Conservation (phyloP, 1,284 basidiomycete genomes). For the Tylopilus orsonianus region DNA sequence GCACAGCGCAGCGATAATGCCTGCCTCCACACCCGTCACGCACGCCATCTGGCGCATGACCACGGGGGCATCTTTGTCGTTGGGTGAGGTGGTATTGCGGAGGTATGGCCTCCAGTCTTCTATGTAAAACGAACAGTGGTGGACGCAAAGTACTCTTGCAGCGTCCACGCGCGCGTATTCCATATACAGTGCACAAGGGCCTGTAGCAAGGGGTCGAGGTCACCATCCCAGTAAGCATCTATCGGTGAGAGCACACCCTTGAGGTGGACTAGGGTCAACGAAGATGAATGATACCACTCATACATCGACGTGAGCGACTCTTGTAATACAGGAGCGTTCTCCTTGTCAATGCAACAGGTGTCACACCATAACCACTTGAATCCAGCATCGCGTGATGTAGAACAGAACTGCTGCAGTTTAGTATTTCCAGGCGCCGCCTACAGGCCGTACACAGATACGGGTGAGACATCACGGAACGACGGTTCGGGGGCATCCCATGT, state of each 20-base stretch:
- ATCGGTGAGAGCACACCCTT: background rate
- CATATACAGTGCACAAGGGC: slow-evolving; percentile 6
- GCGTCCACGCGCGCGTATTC: slow-evolving; percentile 18
- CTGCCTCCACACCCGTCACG: slow-evolving; percentile 2
- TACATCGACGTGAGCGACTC: background rate
- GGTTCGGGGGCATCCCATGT: too few relatives aligned
- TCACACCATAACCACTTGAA: background rate
- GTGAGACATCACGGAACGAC: too few relatives aligned
- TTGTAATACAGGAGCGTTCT: background rate
- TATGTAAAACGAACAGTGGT: slow-evolving; percentile 8
- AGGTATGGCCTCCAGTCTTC: slow-evolving; percentile 13
- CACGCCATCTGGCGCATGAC: slow-evolving; percentile 2
- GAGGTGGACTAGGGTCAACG: background rate
- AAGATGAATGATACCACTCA: background rate
- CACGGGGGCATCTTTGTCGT: slow-evolving; percentile 1
- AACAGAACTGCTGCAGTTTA: background rate
- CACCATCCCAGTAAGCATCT: background rate
- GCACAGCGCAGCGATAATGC: background rate
- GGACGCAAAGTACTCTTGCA: slow-evolving; percentile 18
- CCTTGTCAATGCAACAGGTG: background rate
- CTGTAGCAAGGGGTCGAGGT: background rate
- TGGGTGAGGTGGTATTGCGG: background rate
- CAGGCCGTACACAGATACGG: background rate
- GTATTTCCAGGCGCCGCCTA: background rate
- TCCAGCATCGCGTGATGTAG: background rate